A percentile compares a stretch with the other conserved stretches of the same genome.
Evolutionary conservation across 2,329 filamentous ascomycete species (phyloP).

Genomic region (Talaromyces sp.): DNA sequence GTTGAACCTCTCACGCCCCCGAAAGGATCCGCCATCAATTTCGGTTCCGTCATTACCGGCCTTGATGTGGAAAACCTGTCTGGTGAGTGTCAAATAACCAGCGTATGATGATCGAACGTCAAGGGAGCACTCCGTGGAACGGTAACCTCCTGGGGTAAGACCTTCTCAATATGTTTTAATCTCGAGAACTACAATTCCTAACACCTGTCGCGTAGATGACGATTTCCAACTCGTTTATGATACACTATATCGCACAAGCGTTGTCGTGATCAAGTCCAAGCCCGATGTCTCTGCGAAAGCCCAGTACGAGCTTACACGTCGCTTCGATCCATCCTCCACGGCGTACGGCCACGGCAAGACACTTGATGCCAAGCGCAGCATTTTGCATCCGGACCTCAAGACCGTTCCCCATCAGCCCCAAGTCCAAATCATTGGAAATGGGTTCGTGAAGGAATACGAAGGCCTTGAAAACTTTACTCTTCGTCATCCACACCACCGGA

Average conservation of each 20-base stretch:
- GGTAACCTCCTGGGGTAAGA: constrained; percentile 50
- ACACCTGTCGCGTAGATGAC: constrained; percentile 40
- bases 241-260: constrained; percentile 63
- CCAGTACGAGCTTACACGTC: constrained; percentile 68
- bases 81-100: constrained; percentile 43
- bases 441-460: constrained; percentile 63
- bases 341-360: constrained; percentile 74
- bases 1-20: constrained; percentile 21
- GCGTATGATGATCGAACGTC: constrained; percentile 1
- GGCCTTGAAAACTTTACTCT: constrained; percentile 64
- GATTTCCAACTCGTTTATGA: constrained; percentile 61
- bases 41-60: constrained; percentile 57
- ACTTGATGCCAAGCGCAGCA: constrained; percentile 58
- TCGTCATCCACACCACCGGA: constrained; percentile 70
- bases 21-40: constrained; percentile 43
- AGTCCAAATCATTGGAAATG: constrained; percentile 76
- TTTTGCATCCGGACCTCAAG: constrained; percentile 74
- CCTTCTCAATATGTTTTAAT: not conserved
- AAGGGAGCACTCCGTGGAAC: constrained; percentile 56
- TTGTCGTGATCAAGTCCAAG: constrained; percentile 68
- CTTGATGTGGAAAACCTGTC: constrained; percentile 58
- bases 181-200: not conserved
- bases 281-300: constrained; percentile 59
- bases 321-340: constrained; percentile 62
- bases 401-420: constrained; percentile 76